Percentiles rank a stretch among this genome's conserved stretches.
These are phyloP conservation scores for Hanseniaspora occidentalis DNA, from an alignment of 805 yeast genomes.

Conservation along the genomic window DNA sequence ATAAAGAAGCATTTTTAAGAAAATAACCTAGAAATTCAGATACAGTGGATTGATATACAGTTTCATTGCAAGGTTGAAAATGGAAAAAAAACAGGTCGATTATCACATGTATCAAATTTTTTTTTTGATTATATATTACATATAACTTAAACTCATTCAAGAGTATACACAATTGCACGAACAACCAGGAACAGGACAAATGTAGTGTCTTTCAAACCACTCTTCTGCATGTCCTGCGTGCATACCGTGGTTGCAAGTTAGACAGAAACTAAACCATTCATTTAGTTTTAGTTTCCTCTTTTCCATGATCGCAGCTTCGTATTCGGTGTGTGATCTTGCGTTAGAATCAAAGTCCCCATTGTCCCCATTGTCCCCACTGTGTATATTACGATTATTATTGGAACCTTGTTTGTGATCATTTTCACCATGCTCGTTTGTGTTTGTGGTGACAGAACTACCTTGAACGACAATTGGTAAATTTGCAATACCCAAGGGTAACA, in stretches of 20 bases:
- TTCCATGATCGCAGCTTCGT: slow-evolving; percentile 25
- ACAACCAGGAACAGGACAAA: slow-evolving; percentile 94
- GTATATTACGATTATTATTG: too few relatives aligned
- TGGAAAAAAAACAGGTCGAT: too few relatives aligned
- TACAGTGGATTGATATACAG: too few relatives aligned
- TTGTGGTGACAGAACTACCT: slow-evolving; percentile 10
- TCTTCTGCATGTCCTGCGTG: slow-evolving; percentile 94
- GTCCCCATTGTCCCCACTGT: slow-evolving; percentile 8
- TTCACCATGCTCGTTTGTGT: not conserved
- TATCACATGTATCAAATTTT: too few relatives aligned
- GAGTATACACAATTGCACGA: slow-evolving; percentile 51
- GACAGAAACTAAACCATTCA: slow-evolving; percentile 86
- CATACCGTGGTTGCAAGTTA: slow-evolving; percentile 85
- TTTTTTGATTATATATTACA: not conserved
- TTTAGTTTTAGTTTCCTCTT: slow-evolving; percentile 29
- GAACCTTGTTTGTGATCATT: not conserved
- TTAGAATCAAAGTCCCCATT: slow-evolving; percentile 10
- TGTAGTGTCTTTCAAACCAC: slow-evolving; percentile 80
- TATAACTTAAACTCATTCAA: not conserved
- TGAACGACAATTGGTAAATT: slow-evolving; percentile 22
- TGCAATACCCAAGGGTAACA: slow-evolving; percentile 57
- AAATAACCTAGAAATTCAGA: too few relatives aligned
- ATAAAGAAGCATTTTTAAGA: too few relatives aligned
- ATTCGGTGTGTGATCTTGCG: too few relatives aligned
- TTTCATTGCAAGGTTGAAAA: too few relatives aligned